Evolutionary conservation across 768 basidiomycete species (phyloP).

Genomic region (Mycena rebaudengoi): DNA sequence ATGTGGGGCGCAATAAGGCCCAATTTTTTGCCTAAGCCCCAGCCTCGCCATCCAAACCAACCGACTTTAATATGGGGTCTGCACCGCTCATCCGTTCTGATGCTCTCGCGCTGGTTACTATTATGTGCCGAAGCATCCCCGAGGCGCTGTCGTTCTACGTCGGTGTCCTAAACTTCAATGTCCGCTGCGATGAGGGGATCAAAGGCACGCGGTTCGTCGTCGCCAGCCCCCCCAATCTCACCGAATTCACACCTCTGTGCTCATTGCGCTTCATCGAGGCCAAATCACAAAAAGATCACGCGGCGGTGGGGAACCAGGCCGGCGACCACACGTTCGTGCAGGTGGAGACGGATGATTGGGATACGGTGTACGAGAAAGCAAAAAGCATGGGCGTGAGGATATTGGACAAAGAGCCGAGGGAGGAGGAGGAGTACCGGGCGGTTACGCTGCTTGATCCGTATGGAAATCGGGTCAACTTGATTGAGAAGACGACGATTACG

Average conservation of each 20-base stretch:
- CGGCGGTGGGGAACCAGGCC: slow-evolving; percentile 17
- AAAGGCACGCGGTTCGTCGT: slow-evolving; percentile 9
- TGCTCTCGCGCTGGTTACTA: slow-evolving; percentile 8
- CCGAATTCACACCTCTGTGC: slow-evolving; percentile 15
- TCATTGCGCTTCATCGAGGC: slow-evolving; percentile 15
- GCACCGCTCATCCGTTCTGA: slow-evolving; percentile 14
- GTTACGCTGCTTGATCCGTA: slow-evolving; percentile 11
- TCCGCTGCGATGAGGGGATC: slow-evolving; percentile 14
- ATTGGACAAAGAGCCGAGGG: slow-evolving; percentile 14
- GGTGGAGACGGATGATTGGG: slow-evolving; percentile 19
- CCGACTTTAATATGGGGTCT: too few species aligned
- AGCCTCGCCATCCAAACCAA: too few species aligned
- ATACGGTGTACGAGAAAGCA: slow-evolving; percentile 5
- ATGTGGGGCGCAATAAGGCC: too few species aligned
- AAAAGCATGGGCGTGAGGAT: slow-evolving; percentile 11
- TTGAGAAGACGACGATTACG: slow-evolving; percentile 17
- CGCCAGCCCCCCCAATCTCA: slow-evolving; percentile 15
- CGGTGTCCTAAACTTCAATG: slow-evolving; percentile 10
- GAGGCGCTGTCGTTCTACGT: slow-evolving; percentile 20
- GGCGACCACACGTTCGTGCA: slow-evolving; percentile 12
- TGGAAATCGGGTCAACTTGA: slow-evolving; percentile 13
- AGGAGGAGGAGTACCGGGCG: slow-evolving; percentile 8
- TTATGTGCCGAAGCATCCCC: slow-evolving; percentile 13
- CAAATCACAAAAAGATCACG: background rate
- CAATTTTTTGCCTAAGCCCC: too few species aligned